Conservation (phyloP, 2,329 filamentous ascomycete genomes). For the Leptographium galeiforme region DNA sequence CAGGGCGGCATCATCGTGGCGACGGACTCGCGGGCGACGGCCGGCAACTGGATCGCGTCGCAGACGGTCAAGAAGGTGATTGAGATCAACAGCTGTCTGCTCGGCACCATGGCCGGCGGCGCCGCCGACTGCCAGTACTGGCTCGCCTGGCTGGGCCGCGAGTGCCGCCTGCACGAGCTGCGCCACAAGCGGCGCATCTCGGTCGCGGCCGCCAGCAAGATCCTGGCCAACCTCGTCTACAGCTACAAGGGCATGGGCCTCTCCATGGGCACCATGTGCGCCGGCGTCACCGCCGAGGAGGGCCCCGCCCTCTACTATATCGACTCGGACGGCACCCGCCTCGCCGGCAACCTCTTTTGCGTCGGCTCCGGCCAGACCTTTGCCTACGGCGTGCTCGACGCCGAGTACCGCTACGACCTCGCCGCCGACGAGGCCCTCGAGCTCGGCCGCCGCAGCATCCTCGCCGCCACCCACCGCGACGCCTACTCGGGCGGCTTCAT, state of each 20-base stretch:
- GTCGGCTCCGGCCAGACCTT: conserved; percentile 98
- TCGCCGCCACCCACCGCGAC: conserved; percentile 92
- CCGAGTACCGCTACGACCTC: conserved; percentile 86
- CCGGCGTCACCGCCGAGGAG: conserved; percentile 88
- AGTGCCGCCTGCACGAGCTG: conserved; percentile 97
- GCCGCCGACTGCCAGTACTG: conserved; percentile 99
- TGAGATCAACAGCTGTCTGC: conserved; percentile 85
- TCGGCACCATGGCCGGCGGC: conserved; percentile 97
- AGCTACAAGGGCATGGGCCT: conserved; percentile 97
- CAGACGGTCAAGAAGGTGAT: conserved; percentile 99
- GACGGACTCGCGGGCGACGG: conserved; percentile 92
- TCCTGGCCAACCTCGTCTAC: conserved; percentile 96
- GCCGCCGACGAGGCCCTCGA: conserved; percentile 78
- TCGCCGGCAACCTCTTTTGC: conserved; percentile 92
- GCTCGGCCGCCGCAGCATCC: conserved; percentile 79
- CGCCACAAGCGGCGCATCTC: conserved; percentile 98
- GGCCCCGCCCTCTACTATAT: conserved; percentile 98
- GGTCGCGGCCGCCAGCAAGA: conserved; percentile 93
- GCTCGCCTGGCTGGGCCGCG: conserved; percentile 97
- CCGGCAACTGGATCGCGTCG: conserved; percentile 97
- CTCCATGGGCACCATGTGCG: conserved; percentile 99
- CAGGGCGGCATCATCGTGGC: conserved; percentile 97
- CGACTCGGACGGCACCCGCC: conserved; percentile 87
- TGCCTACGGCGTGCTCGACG: conserved; percentile 93
- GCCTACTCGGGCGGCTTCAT: conserved; percentile 98